Base-by-base conservation (phyloP, 78 protist genomes). In the Ministeria vibrans region DNA sequence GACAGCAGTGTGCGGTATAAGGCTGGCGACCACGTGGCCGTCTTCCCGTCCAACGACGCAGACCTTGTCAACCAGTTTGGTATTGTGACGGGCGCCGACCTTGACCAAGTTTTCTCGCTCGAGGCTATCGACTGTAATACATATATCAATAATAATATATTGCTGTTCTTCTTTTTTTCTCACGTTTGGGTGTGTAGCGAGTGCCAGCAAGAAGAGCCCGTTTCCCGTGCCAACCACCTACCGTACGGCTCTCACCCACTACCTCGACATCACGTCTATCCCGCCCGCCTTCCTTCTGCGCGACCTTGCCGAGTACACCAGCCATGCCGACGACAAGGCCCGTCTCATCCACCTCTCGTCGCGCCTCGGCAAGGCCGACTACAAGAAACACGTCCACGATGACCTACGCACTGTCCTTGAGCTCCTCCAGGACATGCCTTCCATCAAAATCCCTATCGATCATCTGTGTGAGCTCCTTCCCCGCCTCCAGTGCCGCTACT, bases 401-500 rank as follows among this genome's bases (percentile, higher is more conserved):
- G 81, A 68, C 22, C 70, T n/a, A 28, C 73, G 69, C 27, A 62
- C 63, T 2, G 22, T 78, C 39, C 46, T 68, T 22, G 81, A 85
- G n/a, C 46, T 92, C 6, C 77, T 95, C 9, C 27, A 41, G 25
- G 59, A 34, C 53, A 82, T 87, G 72, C 77, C 79, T 32, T 64
- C 87, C 45, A 44, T 83, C 38, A 2, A 81, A 46, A 85, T 87
- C 23, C 93, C 92, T 27, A 49, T 89, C 18, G 91, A 84, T 18
- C 87, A 73, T 51, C 77, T 94, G 36, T 23, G 90, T 32, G 98
- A 94, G 81, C 66, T 86, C 34, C 32, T 86, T 68, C 95, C 98
- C 49, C 78, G 90, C 38, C 69, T 94, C 36, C 91, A 90, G 34
- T 91, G 93, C 45, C 88, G 98, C 55, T 94, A 83, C 87, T 95